phyloP scores from a whole-genome alignment of 495 filamentous ascomycete genomes.

The Lasiosphaeria ovina region DNA sequence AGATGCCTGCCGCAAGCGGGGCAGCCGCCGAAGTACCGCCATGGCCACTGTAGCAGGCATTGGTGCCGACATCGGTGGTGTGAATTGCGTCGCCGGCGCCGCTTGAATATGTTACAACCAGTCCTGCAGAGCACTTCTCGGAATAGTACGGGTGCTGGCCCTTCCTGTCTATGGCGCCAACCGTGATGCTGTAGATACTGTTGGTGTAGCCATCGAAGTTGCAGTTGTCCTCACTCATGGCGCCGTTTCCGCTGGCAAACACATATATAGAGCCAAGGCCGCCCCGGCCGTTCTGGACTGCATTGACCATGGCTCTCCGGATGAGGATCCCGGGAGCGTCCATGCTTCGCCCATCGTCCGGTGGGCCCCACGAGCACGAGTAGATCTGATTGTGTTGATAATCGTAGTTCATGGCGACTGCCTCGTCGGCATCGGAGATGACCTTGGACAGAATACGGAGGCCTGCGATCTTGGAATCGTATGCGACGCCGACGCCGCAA shows the following conservation, averaged over 20 bases:
- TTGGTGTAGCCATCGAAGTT: constrained; percentile 99
- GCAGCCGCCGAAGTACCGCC: constrained; percentile 97
- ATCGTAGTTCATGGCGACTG: constrained; percentile 85
- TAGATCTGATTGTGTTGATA: constrained; percentile 93
- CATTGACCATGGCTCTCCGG: constrained; percentile 84
- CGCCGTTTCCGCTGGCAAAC: constrained; percentile 95
- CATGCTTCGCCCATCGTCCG: constrained; percentile 90
- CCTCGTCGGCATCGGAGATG: constrained; percentile 93
- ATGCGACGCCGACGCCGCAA: constrained; percentile 95
- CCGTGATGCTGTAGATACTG: constrained; percentile 97
- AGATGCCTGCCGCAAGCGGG: constrained; percentile 84
- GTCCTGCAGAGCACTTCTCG: constrained; percentile 89
- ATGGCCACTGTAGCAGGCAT: constrained; percentile 73
- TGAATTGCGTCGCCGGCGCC: constrained; percentile 86
- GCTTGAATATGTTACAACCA: constrained; percentile 95
- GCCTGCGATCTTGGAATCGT: constrained; percentile 82
- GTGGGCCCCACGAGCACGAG: constrained; percentile 97
- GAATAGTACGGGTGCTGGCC: constrained; percentile 89
- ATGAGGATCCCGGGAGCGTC: constrained; percentile 90
- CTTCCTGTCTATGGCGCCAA: constrained; percentile 86
- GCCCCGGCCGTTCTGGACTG: constrained; percentile 79
- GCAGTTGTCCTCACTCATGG: constrained; percentile 85
- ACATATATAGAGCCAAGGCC: constrained; percentile 92
- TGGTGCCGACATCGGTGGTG: constrained; percentile 88
- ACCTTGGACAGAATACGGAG: constrained; percentile 86